Evolutionary conservation across 352 stramenopile genomes (phyloP).

Genomic region (Bremia lactucae): DNA sequence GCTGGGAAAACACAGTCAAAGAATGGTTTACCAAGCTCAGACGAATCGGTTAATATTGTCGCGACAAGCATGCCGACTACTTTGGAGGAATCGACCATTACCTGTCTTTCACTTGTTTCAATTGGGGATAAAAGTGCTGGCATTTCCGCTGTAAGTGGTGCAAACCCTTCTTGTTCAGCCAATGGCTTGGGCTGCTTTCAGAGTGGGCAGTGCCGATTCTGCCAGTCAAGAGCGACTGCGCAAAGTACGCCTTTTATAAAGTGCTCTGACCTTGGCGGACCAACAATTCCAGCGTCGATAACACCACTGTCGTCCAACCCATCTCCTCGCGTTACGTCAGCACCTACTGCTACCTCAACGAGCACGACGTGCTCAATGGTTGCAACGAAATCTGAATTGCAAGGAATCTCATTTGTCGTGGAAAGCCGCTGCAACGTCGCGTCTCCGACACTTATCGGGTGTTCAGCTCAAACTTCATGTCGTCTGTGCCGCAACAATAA

Average conservation of each 20-base stretch:
- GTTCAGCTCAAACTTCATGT: slow-evolving; percentile 31
- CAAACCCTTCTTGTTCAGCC: slow-evolving; percentile 9
- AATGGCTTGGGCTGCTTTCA: slow-evolving; percentile 22
- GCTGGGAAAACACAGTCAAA: not conserved
- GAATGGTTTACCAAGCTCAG: not conserved
- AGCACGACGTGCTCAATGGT: slow-evolving; percentile 20
- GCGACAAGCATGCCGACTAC: not conserved
- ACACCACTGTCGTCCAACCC: not conserved
- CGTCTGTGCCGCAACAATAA: slow-evolving; percentile 47
- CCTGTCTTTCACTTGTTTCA: slow-evolving; percentile 17
- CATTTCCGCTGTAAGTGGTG: slow-evolving; percentile 15
- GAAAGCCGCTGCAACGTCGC: slow-evolving; percentile 29
- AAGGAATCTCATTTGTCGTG: slow-evolving; percentile 30
- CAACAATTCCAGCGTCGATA: slow-evolving; percentile 2
- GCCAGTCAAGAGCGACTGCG: slow-evolving; percentile 16
- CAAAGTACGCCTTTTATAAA: slow-evolving; percentile 19
- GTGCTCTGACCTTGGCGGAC: slow-evolving; percentile 8
- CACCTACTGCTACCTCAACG: slow-evolving; percentile 11
- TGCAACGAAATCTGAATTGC: slow-evolving; percentile 21
- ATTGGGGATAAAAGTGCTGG: slow-evolving; percentile 20
- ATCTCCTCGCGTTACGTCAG: slow-evolving; percentile 1
- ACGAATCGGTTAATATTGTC: not conserved
- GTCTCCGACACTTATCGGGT: slow-evolving; percentile 25
- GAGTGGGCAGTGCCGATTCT: slow-evolving; percentile 28
- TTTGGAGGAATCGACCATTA: slow-evolving; percentile 3